Base-by-base conservation (phyloP, 2,329 filamentous ascomycete species). In the Ophiostoma piceae region DNA sequence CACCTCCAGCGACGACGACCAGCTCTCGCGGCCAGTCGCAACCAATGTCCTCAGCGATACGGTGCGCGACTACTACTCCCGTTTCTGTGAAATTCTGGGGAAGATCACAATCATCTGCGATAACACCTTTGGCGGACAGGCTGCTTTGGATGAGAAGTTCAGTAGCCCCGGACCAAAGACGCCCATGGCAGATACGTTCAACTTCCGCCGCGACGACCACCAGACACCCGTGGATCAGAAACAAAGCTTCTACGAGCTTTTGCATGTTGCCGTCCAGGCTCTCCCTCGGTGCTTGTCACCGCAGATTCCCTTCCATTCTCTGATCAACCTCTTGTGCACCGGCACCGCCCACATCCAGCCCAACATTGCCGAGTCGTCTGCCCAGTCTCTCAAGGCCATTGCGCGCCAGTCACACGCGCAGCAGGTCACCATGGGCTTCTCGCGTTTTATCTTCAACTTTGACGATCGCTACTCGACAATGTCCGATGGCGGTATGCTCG, bases 401-500 rank as follows among this genome's bases (percentile, higher is more conserved):
- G 95, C 96, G 12, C 87, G 92, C 41, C 95, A 99, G 76, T 92
- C 90, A 8, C 91, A 97, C 79, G 94, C 95, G 0, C 93, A 99
- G 74, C 92, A 95, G 78, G 95, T 99, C 2, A 97, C 94, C 0
- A 97, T 96, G 79, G 94, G 95, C 0, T 99, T 99, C 79, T 92
- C 95, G 51, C 86, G 94, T 35, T 99, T 98, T 79, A 99, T 99
- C 68, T 99, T 99, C 82, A 97, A 95, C 74, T 99, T 98, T 77
- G 96, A 99, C 78, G 94, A 96, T 74, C 89, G 94, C 32, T 99
- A 99, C 78, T 92, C 94, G 0, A 98, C 95, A 41, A 97, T 98
- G 89, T 97, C 94, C 11, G 95, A 99, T 76, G 95, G 96, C 41
- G 95, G 95, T 2, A 95, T 99, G 89, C 87, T 99, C 32, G 95